Percentiles rank a stretch among this genome's conserved stretches.
phyloP scores from a whole-genome alignment of 768 basidiomycete species.

The Chalciporus piperatus region DNA sequence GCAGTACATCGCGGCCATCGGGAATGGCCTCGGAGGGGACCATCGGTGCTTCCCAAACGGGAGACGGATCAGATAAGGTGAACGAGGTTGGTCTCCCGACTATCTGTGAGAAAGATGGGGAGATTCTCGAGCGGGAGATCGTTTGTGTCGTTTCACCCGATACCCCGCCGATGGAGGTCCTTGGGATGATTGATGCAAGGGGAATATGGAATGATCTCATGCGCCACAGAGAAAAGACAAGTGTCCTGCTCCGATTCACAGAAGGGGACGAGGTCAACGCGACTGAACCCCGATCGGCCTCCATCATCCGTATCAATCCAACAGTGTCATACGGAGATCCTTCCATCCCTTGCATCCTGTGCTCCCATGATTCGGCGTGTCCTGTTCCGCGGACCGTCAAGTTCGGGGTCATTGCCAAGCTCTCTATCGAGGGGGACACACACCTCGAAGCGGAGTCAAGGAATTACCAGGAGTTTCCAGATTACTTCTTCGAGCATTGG shows the following conservation, averaged over 20 bases:
- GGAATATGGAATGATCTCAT: neutral
- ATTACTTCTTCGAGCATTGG: constrained; percentile 27
- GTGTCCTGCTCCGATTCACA: neutral
- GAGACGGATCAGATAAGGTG: neutral
- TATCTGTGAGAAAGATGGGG: constrained; percentile 2
- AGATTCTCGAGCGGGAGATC: constrained; percentile 19
- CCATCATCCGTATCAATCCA: constrained; percentile 15
- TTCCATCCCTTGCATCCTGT: neutral
- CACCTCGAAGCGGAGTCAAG: constrained; percentile 35
- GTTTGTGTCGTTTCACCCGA: constrained; percentile 5
- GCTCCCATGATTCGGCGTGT: constrained; percentile 1
- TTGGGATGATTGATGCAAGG: neutral
- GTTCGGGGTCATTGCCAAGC: constrained; percentile 43
- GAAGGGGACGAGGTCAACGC: neutral
- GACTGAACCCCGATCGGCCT: neutral
- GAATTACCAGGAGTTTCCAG: constrained; percentile 28
- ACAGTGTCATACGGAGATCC: constrained; percentile 7
- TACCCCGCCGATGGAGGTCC: neutral
- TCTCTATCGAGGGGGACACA: constrained; percentile 35
- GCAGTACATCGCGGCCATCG: constrained; percentile 7
- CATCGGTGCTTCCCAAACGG: neutral
- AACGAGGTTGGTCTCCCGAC: neutral
- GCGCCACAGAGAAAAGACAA: neutral
- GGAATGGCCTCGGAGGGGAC: constrained; percentile 7
- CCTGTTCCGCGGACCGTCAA: constrained; percentile 30